phyloP scores from a whole-genome alignment of 2,329 filamentous ascomycete species.

The Trichoderma aggressivum region DNA sequence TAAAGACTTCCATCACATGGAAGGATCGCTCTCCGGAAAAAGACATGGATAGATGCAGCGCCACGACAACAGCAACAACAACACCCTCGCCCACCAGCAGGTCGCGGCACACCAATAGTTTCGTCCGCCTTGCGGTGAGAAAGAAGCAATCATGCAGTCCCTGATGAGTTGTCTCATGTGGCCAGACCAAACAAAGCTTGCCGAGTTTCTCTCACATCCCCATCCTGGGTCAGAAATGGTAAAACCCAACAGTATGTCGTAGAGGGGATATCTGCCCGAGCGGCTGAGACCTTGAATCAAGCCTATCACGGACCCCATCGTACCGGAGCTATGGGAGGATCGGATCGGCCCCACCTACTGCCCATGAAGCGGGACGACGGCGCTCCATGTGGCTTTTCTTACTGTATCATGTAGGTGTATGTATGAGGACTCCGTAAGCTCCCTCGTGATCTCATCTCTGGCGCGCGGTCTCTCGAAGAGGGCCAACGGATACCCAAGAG shows the following conservation, averaged over 20 bases:
- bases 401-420: slow-evolving; percentile 8
- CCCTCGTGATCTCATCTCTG: not conserved
- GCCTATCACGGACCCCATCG: slow-evolving; percentile 9
- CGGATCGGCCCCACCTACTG: slow-evolving; percentile 16
- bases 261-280: slow-evolving; percentile 1
- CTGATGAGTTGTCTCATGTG: slow-evolving; percentile 15
- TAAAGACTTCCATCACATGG: not conserved
- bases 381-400: slow-evolving; percentile 16
- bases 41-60: slow-evolving; percentile 15
- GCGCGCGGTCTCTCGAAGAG: not conserved
- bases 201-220: not conserved
- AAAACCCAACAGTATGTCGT: slow-evolving; percentile 12
- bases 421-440: slow-evolving; percentile 9
- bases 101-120: slow-evolving; percentile 9
- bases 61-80: slow-evolving; percentile 12
- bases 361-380: slow-evolving; percentile 6
- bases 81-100: not conserved
- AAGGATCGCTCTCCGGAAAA: slow-evolving; percentile 5
- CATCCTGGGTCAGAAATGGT: slow-evolving; percentile 8
- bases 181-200: slow-evolving; percentile 13
- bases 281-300: slow-evolving; percentile 5
- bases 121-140: slow-evolving; percentile 13
- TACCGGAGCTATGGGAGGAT: slow-evolving; percentile 16
- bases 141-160: slow-evolving; percentile 8
- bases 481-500: not conserved